Evolutionary conservation across 352 stramenopile species (phyloP), one percentile per base, ranked within the genome.

Genomic region (Phytophthora kernoviae): DNA sequence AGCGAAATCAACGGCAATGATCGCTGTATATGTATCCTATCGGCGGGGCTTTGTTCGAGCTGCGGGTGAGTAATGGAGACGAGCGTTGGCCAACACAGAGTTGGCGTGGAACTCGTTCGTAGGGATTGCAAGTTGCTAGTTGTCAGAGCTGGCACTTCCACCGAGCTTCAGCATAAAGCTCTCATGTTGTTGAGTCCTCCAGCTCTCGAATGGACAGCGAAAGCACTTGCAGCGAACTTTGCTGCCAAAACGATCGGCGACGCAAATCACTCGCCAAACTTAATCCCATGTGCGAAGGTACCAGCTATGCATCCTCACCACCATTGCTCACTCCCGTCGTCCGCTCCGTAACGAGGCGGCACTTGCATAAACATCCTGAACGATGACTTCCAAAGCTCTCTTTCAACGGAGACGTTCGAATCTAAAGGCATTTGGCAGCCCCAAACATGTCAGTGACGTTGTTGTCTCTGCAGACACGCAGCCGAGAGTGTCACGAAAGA

Each of bases 301-400:
- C 33, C 33, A 11, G 37, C 37, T 43, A 43, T 43, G 37, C 14
- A 30, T 17, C 4, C 11, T 48, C 55, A 40, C 59, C 20, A 46
- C 59, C 22, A 62, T 63, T 63, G 62, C 59, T 34, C 59, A 54
- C 62, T 62, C 53, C 45, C 52, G 33, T 40, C 33, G 33, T 14
- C 33, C 33, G 33, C 33, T 39, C 11, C 14, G 33, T 39, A 39
- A 39, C 33, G 33, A 39, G 33, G 11, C 33, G 33, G 33, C 33
- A 39, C 33, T 39, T 39, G n/a, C 37, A 43, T 43, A 43, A 20
- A 20, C 37, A 14, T 43, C n/a, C 5, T 39, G 33, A 39, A n/a
- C 33, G 33, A 39, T 17, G 14, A 39, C 33, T 39, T 39, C 33
- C 24, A 30, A 30, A 6, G 11, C 33, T 12, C 33, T 39, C 33